Evolutionary conservation across 1,284 basidiomycete species (phyloP).

Genomic region (Pyrrhoderma noxium): DNA sequence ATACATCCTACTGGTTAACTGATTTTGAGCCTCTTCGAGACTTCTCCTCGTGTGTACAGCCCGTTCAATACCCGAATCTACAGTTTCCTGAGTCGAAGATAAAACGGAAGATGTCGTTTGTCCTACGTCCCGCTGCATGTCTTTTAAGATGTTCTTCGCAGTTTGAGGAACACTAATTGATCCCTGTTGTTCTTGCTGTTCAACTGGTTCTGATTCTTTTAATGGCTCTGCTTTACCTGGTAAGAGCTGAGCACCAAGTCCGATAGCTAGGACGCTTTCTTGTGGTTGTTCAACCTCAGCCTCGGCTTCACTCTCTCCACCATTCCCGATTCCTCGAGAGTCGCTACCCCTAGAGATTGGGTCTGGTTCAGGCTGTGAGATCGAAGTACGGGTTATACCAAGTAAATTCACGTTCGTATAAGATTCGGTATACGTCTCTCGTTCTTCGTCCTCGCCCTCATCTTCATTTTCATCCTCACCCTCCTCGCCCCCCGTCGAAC

Average conservation of each 20-base stretch:
- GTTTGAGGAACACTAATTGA: no score
- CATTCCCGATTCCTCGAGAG: slow-evolving; percentile 12
- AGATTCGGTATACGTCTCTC: slow-evolving; percentile 17
- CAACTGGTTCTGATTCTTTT: no score
- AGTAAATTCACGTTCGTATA: slow-evolving; percentile 25
- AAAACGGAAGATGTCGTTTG: no score
- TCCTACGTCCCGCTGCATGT: no score
- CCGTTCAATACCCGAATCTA: slow-evolving; percentile 18
- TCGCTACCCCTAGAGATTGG: slow-evolving; percentile 2
- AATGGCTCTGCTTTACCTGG: slow-evolving; percentile 37
- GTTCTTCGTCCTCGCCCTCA: slow-evolving; percentile 16
- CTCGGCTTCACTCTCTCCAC: not conserved
- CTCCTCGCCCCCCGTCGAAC: slow-evolving; percentile 6
- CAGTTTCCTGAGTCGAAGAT: not conserved
- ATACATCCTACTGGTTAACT: slow-evolving; percentile 22
- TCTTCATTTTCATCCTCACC: slow-evolving; percentile 9
- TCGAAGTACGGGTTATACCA: slow-evolving; percentile 34
- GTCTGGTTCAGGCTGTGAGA: slow-evolving; percentile 20
- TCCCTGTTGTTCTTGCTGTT: no score
- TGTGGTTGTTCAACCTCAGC: slow-evolving; percentile 18
- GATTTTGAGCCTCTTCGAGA: slow-evolving; percentile 23
- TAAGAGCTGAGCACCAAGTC: slow-evolving; percentile 40
- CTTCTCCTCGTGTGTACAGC: slow-evolving; percentile 23
- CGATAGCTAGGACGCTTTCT: slow-evolving; percentile 34
- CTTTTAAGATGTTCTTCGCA: not conserved